Percentiles rank a stretch among this genome's conserved stretches.
phyloP scores from a whole-genome alignment of 495 filamentous ascomycete genomes.

The Hypoxylon fragiforme region DNA sequence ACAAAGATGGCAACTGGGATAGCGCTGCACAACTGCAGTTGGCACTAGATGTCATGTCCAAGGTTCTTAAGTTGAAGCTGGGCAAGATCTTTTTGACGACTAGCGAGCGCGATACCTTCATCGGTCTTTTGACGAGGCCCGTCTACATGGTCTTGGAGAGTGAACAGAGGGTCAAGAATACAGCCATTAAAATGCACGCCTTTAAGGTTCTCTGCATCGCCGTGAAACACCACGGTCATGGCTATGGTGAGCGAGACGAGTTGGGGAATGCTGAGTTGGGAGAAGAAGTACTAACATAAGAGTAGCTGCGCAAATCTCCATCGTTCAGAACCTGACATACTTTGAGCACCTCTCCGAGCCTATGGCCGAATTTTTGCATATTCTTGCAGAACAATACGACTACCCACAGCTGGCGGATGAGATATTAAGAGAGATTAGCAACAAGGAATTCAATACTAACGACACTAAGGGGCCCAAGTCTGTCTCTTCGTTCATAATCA shows the following conservation, averaged over 20 bases:
- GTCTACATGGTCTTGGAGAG: constrained; percentile 93
- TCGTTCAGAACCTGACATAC: constrained; percentile 95
- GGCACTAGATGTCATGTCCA: constrained; percentile 92
- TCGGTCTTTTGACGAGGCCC: constrained; percentile 89
- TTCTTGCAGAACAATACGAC: constrained; percentile 95
- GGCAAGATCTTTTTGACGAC: constrained; percentile 92
- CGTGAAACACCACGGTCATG: constrained; percentile 97
- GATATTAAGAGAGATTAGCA: constrained; percentile 88
- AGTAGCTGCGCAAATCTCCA: constrained; percentile 94
- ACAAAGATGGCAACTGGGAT: constrained; percentile 83
- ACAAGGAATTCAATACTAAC: constrained; percentile 96
- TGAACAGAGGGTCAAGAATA: constrained; percentile 90
- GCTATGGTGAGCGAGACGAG: constrained; percentile 67
- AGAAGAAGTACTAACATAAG: constrained; percentile 29
- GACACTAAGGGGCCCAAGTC: constrained; percentile 95
- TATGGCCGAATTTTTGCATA: constrained; percentile 98
- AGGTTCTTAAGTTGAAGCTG: constrained; percentile 90
- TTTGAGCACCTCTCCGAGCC: constrained; percentile 98
- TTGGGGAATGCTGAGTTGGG: neutral
- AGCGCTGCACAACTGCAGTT: constrained; percentile 83
- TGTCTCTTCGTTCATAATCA: constrained; percentile 92
- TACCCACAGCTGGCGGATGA: constrained; percentile 95
- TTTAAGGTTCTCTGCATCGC: constrained; percentile 97
- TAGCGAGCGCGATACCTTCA: constrained; percentile 94
- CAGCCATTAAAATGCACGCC: constrained; percentile 88